These are phyloP conservation scores for Boletus rex-veris DNA, from an alignment of 768 basidiomycete species.

Conservation along the genomic window DNA sequence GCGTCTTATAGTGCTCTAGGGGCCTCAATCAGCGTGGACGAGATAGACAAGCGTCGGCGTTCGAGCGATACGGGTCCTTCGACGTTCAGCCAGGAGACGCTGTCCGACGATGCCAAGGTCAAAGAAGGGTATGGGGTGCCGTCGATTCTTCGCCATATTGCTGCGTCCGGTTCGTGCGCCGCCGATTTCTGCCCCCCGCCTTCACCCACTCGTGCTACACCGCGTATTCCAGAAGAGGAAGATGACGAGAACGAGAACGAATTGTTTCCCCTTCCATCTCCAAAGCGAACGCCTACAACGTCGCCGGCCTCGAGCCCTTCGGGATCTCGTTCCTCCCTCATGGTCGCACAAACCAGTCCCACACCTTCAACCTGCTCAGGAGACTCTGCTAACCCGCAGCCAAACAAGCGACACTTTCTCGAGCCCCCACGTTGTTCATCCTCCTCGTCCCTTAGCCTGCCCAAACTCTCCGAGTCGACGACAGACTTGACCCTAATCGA, in stretches of 20 bases:
- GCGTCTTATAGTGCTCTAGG: slow-evolving; percentile 16
- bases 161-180: background rate
- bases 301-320: slow-evolving; percentile 37
- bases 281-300: slow-evolving; percentile 48
- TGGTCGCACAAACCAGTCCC: slow-evolving; percentile 9
- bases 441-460: slow-evolving; percentile 28
- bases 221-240: slow-evolving; percentile 33
- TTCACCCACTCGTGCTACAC: slow-evolving; percentile 18
- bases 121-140: background rate
- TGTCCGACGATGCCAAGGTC: background rate
- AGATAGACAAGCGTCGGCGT: slow-evolving; percentile 56
- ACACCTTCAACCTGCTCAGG: slow-evolving; percentile 17
- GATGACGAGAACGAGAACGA: slow-evolving; percentile 52
- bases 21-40: slow-evolving; percentile 54
- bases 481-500: slow-evolving; percentile 5
- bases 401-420: slow-evolving; percentile 12
- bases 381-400: slow-evolving; percentile 1
- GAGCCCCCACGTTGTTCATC: slow-evolving; percentile 22
- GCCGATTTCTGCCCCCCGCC: background rate
- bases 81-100: background rate
- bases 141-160: background rate
- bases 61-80: slow-evolving; percentile 35
- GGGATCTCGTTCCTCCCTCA: slow-evolving; percentile 29
- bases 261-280: slow-evolving; percentile 58
- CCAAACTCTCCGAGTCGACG: slow-evolving; percentile 12